phyloP scores from a whole-genome alignment of 805 yeast species.

The Torulaspora maleeae region DNA sequence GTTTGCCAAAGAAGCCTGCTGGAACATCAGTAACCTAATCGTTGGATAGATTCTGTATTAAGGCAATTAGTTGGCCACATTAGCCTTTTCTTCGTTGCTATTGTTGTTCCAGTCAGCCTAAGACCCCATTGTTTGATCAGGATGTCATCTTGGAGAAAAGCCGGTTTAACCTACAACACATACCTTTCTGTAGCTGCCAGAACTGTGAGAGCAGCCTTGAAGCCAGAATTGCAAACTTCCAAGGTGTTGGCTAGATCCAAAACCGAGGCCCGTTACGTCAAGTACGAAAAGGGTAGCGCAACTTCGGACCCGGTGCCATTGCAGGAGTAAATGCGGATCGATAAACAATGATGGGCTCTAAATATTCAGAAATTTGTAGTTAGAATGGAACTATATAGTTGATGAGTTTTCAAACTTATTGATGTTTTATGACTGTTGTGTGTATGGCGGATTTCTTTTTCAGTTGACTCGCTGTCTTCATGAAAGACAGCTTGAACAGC shows the following conservation, averaged over 20 bases:
- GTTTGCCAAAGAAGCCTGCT: not conserved
- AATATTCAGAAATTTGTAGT: slow-evolving; percentile 3
- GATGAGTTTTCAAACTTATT: not conserved
- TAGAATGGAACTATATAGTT: not conserved
- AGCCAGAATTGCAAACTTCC: slow-evolving; percentile 73
- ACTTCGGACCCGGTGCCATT: slow-evolving; percentile 37
- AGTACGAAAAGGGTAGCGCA: slow-evolving; percentile 63
- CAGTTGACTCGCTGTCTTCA: not conserved
- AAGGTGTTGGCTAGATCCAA: slow-evolving; percentile 64
- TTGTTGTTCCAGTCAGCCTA: not conserved
- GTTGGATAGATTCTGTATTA: not conserved
- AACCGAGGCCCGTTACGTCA: slow-evolving; percentile 69
- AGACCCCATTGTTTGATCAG: not conserved
- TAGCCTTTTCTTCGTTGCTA: not conserved
- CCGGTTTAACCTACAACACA: slow-evolving; percentile 72
- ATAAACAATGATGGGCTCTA: slow-evolving; percentile 2
- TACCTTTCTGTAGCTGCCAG: slow-evolving; percentile 88
- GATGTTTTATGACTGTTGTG: not conserved
- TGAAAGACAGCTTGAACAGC: not conserved
- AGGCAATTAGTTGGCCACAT: not conserved
- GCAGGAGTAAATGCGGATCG: slow-evolving; percentile 20
- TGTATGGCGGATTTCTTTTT: not conserved
- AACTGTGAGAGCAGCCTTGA: slow-evolving; percentile 81
- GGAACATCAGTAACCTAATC: not conserved
- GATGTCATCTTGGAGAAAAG: slow-evolving; percentile 61